These are phyloP conservation scores for Thalassiosira hispida DNA, from an alignment of 352 stramenopile genomes.

Conservation along the genomic window DNA sequence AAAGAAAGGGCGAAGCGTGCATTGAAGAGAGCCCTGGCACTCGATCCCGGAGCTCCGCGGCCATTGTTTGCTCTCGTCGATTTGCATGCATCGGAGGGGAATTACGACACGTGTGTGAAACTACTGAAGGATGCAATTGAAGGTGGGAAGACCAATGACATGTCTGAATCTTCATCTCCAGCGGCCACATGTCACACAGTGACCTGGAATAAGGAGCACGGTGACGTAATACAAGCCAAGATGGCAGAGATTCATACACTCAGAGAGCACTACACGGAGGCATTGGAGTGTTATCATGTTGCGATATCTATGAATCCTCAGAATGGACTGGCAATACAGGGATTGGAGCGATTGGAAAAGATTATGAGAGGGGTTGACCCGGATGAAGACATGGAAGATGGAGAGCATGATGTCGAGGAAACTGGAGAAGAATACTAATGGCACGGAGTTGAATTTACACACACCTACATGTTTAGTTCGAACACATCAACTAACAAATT, in stretches of 20 bases:
- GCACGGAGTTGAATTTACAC: neutral
- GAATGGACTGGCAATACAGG: conserved; percentile 62
- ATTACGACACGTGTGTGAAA: conserved; percentile 72
- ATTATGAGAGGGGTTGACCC: conserved; percentile 73
- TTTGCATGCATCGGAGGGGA: conserved; percentile 69
- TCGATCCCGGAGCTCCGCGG: conserved; percentile 70
- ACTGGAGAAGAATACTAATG: conserved; percentile 15
- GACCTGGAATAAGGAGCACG: conserved; percentile 44
- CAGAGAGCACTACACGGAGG: conserved; percentile 68
- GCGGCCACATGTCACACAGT: conserved; percentile 4
- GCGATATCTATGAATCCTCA: conserved; percentile 80
- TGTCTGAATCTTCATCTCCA: conserved; percentile 18
- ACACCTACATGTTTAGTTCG: neutral
- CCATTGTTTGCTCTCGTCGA: conserved; percentile 79
- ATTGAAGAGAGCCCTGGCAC: conserved; percentile 75
- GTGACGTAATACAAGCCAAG: conserved; percentile 75
- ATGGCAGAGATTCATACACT: conserved; percentile 79
- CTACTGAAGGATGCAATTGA: conserved; percentile 76
- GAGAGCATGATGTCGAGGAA: conserved; percentile 49
- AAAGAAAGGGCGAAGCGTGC: conserved; percentile 78
- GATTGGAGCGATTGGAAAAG: conserved; percentile 80
- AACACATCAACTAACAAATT: too few relatives aligned
- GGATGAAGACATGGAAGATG: conserved; percentile 59
- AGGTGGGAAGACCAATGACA: conserved; percentile 45
- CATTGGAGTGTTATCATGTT: conserved; percentile 77